These are phyloP conservation scores for Diaporthe humulicola DNA, from an alignment of 2,329 filamentous ascomycete species.

Conservation along the genomic window DNA sequence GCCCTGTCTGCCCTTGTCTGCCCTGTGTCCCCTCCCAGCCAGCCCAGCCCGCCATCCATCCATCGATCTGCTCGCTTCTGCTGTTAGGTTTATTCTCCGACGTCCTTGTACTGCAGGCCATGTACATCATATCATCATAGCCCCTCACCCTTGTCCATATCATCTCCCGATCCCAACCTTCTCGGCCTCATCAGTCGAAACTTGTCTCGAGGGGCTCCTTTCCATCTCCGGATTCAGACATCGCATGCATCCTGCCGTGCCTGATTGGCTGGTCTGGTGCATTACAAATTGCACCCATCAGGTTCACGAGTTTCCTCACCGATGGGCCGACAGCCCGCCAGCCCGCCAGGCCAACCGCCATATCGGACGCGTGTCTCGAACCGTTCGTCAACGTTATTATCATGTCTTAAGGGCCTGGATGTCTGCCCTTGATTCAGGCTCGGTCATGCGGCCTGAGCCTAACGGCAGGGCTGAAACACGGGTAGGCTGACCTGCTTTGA, in stretches of 20 bases:
- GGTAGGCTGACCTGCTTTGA: neutral
- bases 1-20: neutral
- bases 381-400: constrained; percentile 20
- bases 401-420: neutral
- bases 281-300: constrained; percentile 15
- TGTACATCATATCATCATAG: constrained; percentile 22
- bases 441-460: constrained; percentile 26
- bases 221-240: constrained; percentile 1
- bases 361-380: constrained; percentile 34
- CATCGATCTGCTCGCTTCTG: constrained; percentile 25
- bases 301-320: constrained; percentile 12
- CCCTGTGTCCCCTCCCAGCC: too few relatives aligned
- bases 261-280: constrained; percentile 16
- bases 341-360: constrained; percentile 11
- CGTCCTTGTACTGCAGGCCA: constrained; percentile 8
- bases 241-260: neutral
- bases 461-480: constrained; percentile 26
- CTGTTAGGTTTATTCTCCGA: constrained; percentile 20
- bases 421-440: neutral
- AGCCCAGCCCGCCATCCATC: too few relatives aligned
- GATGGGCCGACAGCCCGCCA: constrained; percentile 5
- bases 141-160: constrained; percentile 15
- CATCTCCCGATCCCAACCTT: too few relatives aligned
- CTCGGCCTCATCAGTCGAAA: constrained; percentile 20
- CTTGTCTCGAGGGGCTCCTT: constrained; percentile 27